phyloP scores from a whole-genome alignment of 495 filamentous ascomycete species.

The Neurospora sp. region DNA sequence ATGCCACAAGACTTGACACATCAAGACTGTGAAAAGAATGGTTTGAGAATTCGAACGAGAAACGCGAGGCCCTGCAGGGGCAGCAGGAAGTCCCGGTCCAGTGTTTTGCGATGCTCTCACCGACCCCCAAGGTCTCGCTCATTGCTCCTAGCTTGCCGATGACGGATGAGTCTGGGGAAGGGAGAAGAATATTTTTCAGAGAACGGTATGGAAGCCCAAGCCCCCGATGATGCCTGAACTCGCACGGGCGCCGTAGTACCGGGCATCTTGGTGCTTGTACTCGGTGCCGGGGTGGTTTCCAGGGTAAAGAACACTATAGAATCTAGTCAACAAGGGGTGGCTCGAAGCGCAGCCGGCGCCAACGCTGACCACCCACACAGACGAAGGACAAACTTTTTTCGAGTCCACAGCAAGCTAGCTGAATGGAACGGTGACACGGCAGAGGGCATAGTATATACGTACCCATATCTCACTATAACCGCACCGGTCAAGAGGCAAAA shows the following conservation, averaged over 20 bases:
- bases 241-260: background rate
- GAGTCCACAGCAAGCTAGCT: background rate
- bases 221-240: background rate
- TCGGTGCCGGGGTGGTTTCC: background rate
- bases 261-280: background rate
- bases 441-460: background rate
- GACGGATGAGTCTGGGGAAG: background rate
- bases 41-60: background rate
- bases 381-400: background rate
- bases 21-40: background rate
- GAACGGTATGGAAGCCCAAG: background rate
- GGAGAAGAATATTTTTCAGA: background rate
- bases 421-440: background rate
- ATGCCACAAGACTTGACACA: constrained; percentile 5
- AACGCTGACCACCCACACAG: constrained; percentile 1
- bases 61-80: background rate
- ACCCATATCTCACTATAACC: background rate
- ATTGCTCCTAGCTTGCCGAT: background rate
- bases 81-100: background rate
- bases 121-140: background rate
- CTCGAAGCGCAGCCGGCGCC: constrained; percentile 6
- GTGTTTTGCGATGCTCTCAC: background rate
- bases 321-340: background rate
- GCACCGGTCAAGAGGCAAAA: background rate
- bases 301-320: background rate